A percentile compares a stretch with the other conserved stretches of the same genome.
phyloP scores from a whole-genome alignment of 805 yeast species.

The Priceomyces castillae region DNA sequence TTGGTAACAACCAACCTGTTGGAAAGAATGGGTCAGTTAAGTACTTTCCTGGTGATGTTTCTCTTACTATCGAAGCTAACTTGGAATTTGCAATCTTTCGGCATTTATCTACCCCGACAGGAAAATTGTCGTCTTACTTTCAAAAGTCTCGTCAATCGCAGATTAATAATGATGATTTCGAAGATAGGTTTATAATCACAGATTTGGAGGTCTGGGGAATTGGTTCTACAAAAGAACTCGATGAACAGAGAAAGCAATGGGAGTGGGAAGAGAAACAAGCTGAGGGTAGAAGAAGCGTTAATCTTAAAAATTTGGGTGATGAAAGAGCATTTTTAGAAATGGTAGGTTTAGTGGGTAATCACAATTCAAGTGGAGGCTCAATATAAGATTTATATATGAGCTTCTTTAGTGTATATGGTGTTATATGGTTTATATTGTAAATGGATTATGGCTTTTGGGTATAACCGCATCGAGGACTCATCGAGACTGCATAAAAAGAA shows the following conservation, averaged over 20 bases:
- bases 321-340: conserved; percentile 82
- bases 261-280: conserved; percentile 93
- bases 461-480: neutral
- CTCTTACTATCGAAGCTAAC: conserved; percentile 72
- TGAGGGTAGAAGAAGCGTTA: conserved; percentile 68
- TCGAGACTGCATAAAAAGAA: neutral
- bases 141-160: conserved; percentile 19
- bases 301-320: conserved; percentile 65
- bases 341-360: conserved; percentile 62
- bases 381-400: conserved; percentile 22
- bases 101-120: conserved; percentile 45
- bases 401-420: too few species aligned
- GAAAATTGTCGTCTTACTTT: conserved; percentile 24
- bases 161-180: conserved; percentile 40
- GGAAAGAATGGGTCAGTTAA: conserved; percentile 44
- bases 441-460: neutral
- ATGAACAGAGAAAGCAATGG: conserved; percentile 75
- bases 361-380: conserved; percentile 47
- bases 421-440: neutral
- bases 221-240: conserved; percentile 75
- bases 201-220: conserved; percentile 92
- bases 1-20: conserved; percentile 68
- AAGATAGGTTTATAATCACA: conserved; percentile 65
- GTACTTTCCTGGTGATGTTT: conserved; percentile 70
- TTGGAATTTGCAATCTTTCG: conserved; percentile 82